Conservation (phyloP, 2,329 filamentous ascomycete genomes). For the Nigrograna mackinnonii region DNA sequence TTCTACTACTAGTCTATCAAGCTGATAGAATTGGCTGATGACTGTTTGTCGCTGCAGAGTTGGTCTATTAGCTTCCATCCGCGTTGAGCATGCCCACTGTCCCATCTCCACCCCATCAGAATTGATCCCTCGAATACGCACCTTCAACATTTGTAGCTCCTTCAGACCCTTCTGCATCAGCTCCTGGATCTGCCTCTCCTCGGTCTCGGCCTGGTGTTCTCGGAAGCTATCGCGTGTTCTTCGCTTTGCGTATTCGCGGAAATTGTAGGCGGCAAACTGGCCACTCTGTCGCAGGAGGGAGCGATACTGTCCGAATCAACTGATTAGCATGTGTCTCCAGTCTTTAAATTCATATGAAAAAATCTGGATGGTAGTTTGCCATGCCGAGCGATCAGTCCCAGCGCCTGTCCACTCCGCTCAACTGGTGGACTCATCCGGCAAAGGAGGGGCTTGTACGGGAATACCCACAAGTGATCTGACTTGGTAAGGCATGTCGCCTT, state of each 20-base stretch:
- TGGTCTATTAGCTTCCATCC: background rate
- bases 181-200: slow-evolving; percentile 80
- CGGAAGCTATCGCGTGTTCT: slow-evolving; percentile 89
- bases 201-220: slow-evolving; percentile 73
- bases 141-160: slow-evolving; percentile 89
- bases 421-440: too few species aligned
- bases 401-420: too few species aligned
- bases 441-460: too few species aligned
- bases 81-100: background rate
- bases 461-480: slow-evolving; percentile 42
- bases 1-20: slow-evolving; percentile 91
- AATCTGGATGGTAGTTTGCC: too few species aligned
- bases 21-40: slow-evolving; percentile 91
- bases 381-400: too few species aligned
- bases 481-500: slow-evolving; percentile 42
- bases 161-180: slow-evolving; percentile 85
- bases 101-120: background rate
- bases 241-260: slow-evolving; percentile 92
- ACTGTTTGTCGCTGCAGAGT: slow-evolving; percentile 82
- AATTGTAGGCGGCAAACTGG: slow-evolving; percentile 95
- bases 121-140: slow-evolving; percentile 54
- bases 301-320: slow-evolving; percentile 75
- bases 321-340: too few species aligned
- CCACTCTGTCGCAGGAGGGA: slow-evolving; percentile 83
- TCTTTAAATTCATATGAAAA: too few species aligned